Conservation (phyloP, 2,329 filamentous ascomycete genomes). For the Chrysosphaeria jannelii region DNA sequence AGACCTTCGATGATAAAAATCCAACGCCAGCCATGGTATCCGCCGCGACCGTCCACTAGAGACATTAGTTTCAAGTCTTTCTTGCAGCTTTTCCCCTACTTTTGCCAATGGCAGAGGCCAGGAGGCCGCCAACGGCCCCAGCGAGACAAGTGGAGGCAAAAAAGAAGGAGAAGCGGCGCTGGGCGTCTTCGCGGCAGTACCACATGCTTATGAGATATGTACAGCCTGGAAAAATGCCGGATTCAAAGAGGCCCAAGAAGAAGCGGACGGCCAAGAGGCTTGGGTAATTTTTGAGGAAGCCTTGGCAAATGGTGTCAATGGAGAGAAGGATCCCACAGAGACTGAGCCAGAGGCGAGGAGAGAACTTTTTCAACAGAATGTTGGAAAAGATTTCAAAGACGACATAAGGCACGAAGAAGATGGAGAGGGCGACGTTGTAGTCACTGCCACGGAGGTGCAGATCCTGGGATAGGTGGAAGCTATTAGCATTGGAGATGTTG, state of each 20-base stretch:
- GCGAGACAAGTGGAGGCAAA: conserved; percentile 5
- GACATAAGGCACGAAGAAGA: conserved; percentile 35
- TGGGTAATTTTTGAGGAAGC: conserved; percentile 26
- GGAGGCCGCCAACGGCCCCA: conserved; percentile 5
- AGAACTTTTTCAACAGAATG: conserved; percentile 29
- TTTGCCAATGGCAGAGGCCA: conserved; percentile 7
- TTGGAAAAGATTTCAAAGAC: conserved; percentile 34
- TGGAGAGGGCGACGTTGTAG: conserved; percentile 36
- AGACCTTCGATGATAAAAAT: conserved; percentile 41
- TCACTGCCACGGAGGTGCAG: conserved; percentile 28
- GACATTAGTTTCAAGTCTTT: too few species aligned
- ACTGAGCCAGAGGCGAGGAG: conserved; percentile 29
- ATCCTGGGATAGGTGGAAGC: conserved; percentile 32
- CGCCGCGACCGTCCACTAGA: conserved; percentile 9
- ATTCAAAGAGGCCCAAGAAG: conserved; percentile 30
- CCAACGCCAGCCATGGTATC: conserved; percentile 33
- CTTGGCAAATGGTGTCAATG: conserved; percentile 40
- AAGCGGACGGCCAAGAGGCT: conserved; percentile 18
- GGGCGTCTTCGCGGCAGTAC: conserved; percentile 41
- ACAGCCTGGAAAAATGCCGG: conserved; percentile 6
- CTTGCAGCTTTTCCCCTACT: too few species aligned
- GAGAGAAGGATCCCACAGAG: conserved; percentile 31
- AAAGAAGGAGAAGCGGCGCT: conserved; percentile 38
- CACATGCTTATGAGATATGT: conserved; percentile 27
- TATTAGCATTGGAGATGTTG: conserved; percentile 41